Evolutionary conservation across 2,329 filamentous ascomycete genomes (phyloP).

Genomic region (Neophaeococcomyces aloes): DNA sequence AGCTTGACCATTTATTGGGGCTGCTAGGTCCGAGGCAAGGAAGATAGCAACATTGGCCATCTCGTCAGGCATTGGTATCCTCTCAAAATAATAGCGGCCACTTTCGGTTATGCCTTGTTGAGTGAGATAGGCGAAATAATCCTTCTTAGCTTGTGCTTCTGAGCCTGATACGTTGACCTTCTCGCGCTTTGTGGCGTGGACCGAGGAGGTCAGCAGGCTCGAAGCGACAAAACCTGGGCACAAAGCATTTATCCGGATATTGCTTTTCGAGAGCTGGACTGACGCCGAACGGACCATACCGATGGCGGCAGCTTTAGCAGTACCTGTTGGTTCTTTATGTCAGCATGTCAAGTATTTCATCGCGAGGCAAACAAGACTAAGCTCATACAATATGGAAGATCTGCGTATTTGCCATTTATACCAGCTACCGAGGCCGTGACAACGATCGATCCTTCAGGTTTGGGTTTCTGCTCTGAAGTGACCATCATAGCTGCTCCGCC

Average conservation of each 20-base stretch:
- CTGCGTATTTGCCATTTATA: constrained; percentile 9
- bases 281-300: constrained; percentile 8
- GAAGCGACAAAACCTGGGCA: constrained; percentile 11
- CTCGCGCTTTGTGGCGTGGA: constrained; percentile 8
- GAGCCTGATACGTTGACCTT: constrained; percentile 5
- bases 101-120: constrained; percentile 4
- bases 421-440: constrained; percentile 9
- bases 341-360: not conserved
- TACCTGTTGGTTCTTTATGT: constrained; percentile 1
- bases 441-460: constrained; percentile 8
- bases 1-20: constrained; percentile 12
- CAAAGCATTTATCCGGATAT: constrained; percentile 13
- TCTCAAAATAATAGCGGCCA: constrained; percentile 12
- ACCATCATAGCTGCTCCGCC: constrained; percentile 13
- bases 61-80: constrained; percentile 9
- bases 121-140: constrained; percentile 12
- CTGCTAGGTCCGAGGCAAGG: constrained; percentile 23
- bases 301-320: constrained; percentile 9
- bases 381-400: constrained; percentile 11
- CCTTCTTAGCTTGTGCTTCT: constrained; percentile 5
- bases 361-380: not conserved
- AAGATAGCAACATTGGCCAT: constrained; percentile 20
- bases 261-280: constrained; percentile 10
- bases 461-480: constrained; percentile 9
- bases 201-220: constrained; percentile 8